These are phyloP conservation scores for Bonnemaisonia californica DNA, from an alignment of 31 red algal genomes.

Conservation along the genomic window DNA sequence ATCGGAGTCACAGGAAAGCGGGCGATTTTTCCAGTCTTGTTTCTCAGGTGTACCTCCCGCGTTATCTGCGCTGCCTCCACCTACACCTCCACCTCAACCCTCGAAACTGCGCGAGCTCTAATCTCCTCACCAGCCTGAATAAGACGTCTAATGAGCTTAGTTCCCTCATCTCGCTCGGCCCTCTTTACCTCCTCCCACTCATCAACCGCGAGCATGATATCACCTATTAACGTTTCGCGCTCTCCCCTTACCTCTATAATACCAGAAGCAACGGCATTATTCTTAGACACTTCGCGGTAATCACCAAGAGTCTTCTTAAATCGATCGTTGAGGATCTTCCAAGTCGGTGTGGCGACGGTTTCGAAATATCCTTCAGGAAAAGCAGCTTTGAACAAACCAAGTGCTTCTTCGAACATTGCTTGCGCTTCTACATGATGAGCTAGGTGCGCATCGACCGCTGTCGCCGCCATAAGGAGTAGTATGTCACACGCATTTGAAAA, in stretches of 20 bases:
- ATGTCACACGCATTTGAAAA: not conserved
- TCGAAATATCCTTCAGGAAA: not conserved
- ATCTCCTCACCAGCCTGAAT: not conserved
- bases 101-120: not conserved
- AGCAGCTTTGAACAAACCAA: not conserved
- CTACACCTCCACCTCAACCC: too few species aligned
- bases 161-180: conserved; percentile 7
- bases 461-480: not conserved
- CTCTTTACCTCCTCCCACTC: not conserved
- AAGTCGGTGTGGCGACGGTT: not conserved
- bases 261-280: not conserved
- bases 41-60: too few species aligned
- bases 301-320: conserved; percentile 8
- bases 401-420: conserved; percentile 14
- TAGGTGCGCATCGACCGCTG: not conserved
- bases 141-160: not conserved
- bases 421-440: not conserved
- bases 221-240: not conserved
- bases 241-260: conserved; percentile 20
- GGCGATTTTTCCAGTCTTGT: too few species aligned
- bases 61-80: too few species aligned
- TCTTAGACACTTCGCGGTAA: not conserved
- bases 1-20: too few species aligned
- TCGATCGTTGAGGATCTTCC: not conserved
- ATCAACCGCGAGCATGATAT: conserved; percentile 2